phyloP scores from a whole-genome alignment of 495 filamentous ascomycete genomes.

The Tirmania nivea region DNA sequence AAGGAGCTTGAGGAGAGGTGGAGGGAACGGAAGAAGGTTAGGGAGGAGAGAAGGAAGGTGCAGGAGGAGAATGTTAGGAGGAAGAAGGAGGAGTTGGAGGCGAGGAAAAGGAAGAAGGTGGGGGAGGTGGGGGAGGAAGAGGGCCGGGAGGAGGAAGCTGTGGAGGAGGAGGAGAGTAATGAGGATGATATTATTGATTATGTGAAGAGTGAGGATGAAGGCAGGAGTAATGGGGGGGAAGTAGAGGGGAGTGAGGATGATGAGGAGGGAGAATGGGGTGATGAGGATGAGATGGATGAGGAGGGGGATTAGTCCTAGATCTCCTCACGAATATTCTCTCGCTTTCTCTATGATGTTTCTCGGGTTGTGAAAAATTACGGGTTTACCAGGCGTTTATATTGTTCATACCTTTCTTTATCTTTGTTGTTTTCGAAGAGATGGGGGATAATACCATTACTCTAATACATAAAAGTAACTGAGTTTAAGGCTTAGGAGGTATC shows the following conservation, averaged over 20 bases:
- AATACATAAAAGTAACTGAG: too few relatives aligned
- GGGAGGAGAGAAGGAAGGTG: conserved; percentile 53
- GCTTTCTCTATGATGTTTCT: too few relatives aligned
- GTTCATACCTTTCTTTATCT: too few relatives aligned
- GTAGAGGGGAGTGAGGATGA: conserved; percentile 5
- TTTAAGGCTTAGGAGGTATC: too few relatives aligned
- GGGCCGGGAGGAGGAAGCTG: conserved; percentile 33
- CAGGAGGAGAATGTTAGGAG: conserved; percentile 75
- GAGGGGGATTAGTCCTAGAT: not conserved
- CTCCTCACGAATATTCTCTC: too few relatives aligned
- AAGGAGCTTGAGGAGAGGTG: conserved; percentile 57
- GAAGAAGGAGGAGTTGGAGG: conserved; percentile 42
- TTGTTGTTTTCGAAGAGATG: too few relatives aligned
- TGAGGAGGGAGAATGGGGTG: conserved; percentile 2
- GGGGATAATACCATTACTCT: too few relatives aligned
- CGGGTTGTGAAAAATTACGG: too few relatives aligned
- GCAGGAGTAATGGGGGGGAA: conserved; percentile 2
- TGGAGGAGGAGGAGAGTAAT: conserved; percentile 32
- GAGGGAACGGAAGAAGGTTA: conserved; percentile 55
- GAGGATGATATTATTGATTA: conserved; percentile 23
- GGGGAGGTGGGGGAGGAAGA: conserved; percentile 27
- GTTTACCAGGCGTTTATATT: too few relatives aligned
- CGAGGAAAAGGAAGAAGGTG: conserved; percentile 25
- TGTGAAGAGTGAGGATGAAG: conserved; percentile 15
- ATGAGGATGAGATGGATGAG: not conserved